Base-by-base conservation (phyloP, 225 moss, liverwort and hornwort genomes). In the Takakia lepidozioides region DNA sequence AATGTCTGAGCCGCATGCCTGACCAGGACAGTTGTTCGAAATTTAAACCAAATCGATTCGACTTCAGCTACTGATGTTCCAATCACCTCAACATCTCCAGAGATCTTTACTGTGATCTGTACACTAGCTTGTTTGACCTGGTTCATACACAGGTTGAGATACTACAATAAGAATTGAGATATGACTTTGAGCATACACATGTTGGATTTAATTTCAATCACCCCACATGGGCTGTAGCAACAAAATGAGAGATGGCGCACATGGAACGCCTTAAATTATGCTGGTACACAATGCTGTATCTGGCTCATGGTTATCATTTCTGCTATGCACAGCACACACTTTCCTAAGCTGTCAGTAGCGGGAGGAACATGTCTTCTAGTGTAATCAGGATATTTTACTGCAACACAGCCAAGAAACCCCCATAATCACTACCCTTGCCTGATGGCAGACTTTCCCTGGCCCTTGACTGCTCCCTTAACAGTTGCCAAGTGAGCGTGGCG, bases 281-380 rank as follows among this genome's bases (percentile, higher is more conserved):
- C 65, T 72, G 59, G 72, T 71, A 72, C 58, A 78, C 64, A 73
- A 73, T 73, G 72, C 13, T 69, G 73, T 72, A 62, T 78, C 78
- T 73, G 72, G 78, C 73, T 78, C 73, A 72, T 73, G 61, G n/a
- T 73, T 55, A 78, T 72, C 73, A 69, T 61, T 55, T 40, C 65
- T 65, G 58, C 48, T 61, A 62, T 59, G 78, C 68, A 65, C 68
- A 59, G 72, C 54, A 69, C 58, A 61, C 71, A 41, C 27, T 65
- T 60, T 78, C 67, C 67, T 59, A n/a, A n/a, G n/a, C 51, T 78
- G 65, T 55, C 69, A 61, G 61, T 58, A 73, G 69, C n/a, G n/a
- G 43, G n/a, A 41, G 54, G 38, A 38, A 19, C 25, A 55, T 26
- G 19, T 24, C 20, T 69, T 67, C 57, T 65, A 68, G 56, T 68